Percentiles rank a stretch among this genome's conserved stretches.
These are phyloP conservation scores for Elsinoe perseae DNA, from an alignment of 2,329 filamentous ascomycete genomes.

Conservation along the genomic window DNA sequence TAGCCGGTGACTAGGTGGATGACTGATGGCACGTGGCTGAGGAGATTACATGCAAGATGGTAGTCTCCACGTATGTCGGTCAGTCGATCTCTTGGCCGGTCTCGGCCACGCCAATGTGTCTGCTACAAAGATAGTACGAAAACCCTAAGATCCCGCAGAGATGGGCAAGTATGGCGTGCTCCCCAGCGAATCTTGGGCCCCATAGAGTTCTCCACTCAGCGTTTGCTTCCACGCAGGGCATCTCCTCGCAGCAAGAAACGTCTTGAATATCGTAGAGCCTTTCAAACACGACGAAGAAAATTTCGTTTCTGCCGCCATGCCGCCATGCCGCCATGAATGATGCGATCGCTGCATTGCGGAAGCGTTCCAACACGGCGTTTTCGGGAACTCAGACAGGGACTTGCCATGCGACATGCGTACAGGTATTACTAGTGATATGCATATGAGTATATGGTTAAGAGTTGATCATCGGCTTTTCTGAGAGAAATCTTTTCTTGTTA, in stretches of 20 bases:
- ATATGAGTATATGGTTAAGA: background rate
- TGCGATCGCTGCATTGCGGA: background rate
- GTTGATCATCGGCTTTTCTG: background rate
- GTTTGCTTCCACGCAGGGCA: background rate
- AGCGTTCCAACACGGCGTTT: background rate
- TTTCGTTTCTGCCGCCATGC: slow-evolving; percentile 2
- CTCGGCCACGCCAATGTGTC: background rate
- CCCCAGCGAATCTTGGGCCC: background rate
- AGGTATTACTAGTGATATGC: background rate
- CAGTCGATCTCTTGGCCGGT: background rate
- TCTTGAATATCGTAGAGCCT: background rate
- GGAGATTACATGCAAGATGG: background rate
- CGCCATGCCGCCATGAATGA: slow-evolving; percentile 8
- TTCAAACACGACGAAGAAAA: background rate
- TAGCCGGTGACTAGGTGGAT: background rate
- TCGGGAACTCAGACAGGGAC: background rate
- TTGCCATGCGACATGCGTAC: background rate
- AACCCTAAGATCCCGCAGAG: background rate
- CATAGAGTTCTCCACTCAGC: background rate
- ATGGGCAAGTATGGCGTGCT: slow-evolving; percentile 8
- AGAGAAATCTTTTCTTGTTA: background rate
- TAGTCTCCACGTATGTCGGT: background rate
- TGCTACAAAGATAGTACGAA: background rate
- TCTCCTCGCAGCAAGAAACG: background rate
- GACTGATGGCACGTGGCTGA: background rate